These are phyloP conservation scores for Phlyctochytrium bullatum DNA, from an alignment of 192 early-diverging fungal genomes.

Conservation along the genomic window DNA sequence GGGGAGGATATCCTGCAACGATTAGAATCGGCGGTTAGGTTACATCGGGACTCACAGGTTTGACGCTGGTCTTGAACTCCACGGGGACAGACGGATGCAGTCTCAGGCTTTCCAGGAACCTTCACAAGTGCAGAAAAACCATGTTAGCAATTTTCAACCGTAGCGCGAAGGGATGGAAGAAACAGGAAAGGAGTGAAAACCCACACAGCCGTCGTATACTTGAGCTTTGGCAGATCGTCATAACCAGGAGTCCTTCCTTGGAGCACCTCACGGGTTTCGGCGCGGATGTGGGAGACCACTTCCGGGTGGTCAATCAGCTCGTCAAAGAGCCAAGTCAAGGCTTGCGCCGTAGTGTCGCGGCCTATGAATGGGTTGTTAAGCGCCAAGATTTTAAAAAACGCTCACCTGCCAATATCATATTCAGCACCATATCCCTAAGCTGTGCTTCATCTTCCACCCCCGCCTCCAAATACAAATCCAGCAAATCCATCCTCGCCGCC, in stretches of 20 bases:
- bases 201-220: conserved; percentile 42
- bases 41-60: conserved; percentile 41
- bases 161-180: too few relatives aligned
- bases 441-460: background rate
- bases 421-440: conserved; percentile 1
- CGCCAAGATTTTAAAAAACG: too few relatives aligned
- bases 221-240: conserved; percentile 31
- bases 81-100: conserved; percentile 63
- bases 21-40: background rate
- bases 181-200: background rate
- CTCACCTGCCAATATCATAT: conserved; percentile 18
- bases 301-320: conserved; percentile 2
- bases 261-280: conserved; percentile 21
- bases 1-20: conserved; percentile 3
- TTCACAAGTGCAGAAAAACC: too few relatives aligned
- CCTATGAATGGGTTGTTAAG: too few relatives aligned
- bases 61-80: conserved; percentile 53
- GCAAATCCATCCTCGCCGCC: conserved; percentile 20
- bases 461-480: conserved; percentile 36
- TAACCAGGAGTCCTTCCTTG: conserved; percentile 15
- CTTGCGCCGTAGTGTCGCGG: conserved; percentile 60
- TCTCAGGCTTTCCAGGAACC: conserved; percentile 59
- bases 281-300: background rate
- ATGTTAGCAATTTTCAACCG: too few relatives aligned
- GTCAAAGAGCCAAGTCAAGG: conserved; percentile 27